Evolutionary conservation across 441 rosid species (phyloP).

Genomic region (Pelargonium fulgidum): DNA sequence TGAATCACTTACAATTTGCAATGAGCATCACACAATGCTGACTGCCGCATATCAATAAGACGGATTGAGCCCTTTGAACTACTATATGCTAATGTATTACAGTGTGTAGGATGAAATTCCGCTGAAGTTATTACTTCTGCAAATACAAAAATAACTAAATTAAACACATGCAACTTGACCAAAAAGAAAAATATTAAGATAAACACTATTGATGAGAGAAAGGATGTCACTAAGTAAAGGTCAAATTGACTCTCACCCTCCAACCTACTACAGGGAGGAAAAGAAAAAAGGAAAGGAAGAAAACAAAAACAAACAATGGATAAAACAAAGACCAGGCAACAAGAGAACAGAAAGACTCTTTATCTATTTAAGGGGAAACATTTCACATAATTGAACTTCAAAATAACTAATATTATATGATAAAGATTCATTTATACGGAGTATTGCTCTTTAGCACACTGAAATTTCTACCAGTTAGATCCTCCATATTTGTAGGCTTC

Average conservation of each 20-base stretch:
- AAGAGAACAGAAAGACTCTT: no score
- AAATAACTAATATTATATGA: neutral
- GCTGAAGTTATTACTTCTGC: slow-evolving; percentile 99
- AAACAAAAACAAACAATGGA: no score
- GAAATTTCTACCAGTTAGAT: slow-evolving; percentile 62
- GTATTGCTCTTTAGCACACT: slow-evolving; percentile 7
- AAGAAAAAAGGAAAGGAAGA: neutral
- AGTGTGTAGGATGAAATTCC: slow-evolving; percentile 91
- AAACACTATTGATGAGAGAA: no score
- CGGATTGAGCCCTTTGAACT: slow-evolving; percentile 96
- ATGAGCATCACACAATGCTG: slow-evolving; percentile 78
- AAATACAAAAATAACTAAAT: slow-evolving; percentile 20
- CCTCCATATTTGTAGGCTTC: slow-evolving; percentile 96
- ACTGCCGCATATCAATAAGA: slow-evolving; percentile 89
- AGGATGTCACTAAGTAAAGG: no score
- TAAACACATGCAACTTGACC: neutral
- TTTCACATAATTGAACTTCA: no score
- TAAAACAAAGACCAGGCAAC: no score
- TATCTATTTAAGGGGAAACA: no score
- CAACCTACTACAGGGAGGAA: neutral
- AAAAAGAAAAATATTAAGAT: no score
- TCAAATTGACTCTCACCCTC: neutral
- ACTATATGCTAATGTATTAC: slow-evolving; percentile 83
- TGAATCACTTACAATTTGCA: slow-evolving; percentile 45
- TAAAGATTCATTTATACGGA: neutral